Percentiles rank a stretch among this genome's conserved stretches.
These are phyloP conservation scores for Cladophialophora carrionii DNA, from an alignment of 2,329 filamentous ascomycete genomes.

Conservation along the genomic window DNA sequence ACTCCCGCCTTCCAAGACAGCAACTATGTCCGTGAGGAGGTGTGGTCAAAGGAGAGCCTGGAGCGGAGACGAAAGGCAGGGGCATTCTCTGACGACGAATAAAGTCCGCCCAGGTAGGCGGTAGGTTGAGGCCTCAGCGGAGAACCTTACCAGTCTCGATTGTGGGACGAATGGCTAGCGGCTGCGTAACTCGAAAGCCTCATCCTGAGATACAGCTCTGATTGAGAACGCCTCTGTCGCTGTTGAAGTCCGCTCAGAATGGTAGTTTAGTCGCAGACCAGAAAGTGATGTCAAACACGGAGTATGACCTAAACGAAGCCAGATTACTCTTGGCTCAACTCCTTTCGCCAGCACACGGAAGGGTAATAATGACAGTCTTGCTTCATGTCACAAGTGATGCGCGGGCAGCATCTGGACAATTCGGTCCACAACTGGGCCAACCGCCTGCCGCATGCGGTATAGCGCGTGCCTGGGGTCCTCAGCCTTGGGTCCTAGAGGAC, in stretches of 20 bases:
- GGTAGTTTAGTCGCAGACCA: not conserved
- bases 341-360: not conserved
- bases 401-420: not conserved
- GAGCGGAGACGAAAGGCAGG: slow-evolving; percentile 35
- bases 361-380: not conserved
- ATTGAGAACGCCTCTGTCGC: not conserved
- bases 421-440: not conserved
- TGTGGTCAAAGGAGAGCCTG: slow-evolving; percentile 45
- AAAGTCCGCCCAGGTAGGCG: not conserved
- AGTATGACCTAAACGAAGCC: not conserved
- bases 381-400: slow-evolving; percentile 1
- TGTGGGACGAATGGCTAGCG: slow-evolving; percentile 10
- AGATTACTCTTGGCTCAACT: not conserved
- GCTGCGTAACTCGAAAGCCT: slow-evolving; percentile 5
- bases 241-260: not conserved
- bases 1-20: slow-evolving; percentile 47
- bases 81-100: slow-evolving; percentile 10
- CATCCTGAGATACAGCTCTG: slow-evolving; percentile 13
- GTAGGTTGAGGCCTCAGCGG: not conserved
- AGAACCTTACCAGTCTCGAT: not conserved
- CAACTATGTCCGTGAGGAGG: slow-evolving; percentile 42
- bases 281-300: not conserved
- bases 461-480: not conserved
- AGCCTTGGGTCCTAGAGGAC: not conserved
- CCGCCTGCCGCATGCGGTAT: not conserved